Conservation (phyloP, 768 basidiomycete species). For the Termitomyces sp. region DNA sequence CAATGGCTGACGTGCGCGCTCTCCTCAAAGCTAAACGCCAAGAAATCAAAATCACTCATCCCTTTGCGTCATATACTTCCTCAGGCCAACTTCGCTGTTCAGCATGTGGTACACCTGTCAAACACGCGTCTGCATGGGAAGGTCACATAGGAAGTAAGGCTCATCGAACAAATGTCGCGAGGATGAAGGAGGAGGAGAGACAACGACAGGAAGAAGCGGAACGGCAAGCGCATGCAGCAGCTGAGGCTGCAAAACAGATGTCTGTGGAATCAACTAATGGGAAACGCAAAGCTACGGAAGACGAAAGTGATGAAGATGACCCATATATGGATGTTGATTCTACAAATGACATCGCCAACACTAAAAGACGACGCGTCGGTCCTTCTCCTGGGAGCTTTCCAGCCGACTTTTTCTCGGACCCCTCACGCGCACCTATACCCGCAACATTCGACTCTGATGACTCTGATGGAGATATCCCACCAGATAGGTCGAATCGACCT, state of each 20-base stretch:
- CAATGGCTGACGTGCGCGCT: slow-evolving; percentile 77
- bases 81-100: slow-evolving; percentile 66
- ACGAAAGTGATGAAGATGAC: slow-evolving; percentile 10
- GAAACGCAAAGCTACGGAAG: slow-evolving; percentile 25
- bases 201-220: slow-evolving; percentile 29
- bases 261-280: slow-evolving; percentile 8
- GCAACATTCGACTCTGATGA: slow-evolving; percentile 26
- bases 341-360: slow-evolving; percentile 16
- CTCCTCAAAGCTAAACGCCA: slow-evolving; percentile 82
- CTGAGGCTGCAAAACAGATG: slow-evolving; percentile 10
- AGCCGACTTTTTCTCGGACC: slow-evolving; percentile 78
- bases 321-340: slow-evolving; percentile 19
- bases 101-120: slow-evolving; percentile 58
- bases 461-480: slow-evolving; percentile 38
- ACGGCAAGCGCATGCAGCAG: slow-evolving; percentile 22
- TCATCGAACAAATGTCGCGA: slow-evolving; percentile 64
- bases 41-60: slow-evolving; percentile 67
- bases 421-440: slow-evolving; percentile 42
- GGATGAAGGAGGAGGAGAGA: slow-evolving; percentile 52
- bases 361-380: slow-evolving; percentile 14
- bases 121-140: slow-evolving; percentile 82
- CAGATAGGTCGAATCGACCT: slow-evolving; percentile 12
- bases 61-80: slow-evolving; percentile 62
- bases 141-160: slow-evolving; percentile 80
- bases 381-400: slow-evolving; percentile 40